Base-by-base conservation (phyloP, 495 filamentous ascomycete genomes). In the Aspergillus avenaceus region DNA sequence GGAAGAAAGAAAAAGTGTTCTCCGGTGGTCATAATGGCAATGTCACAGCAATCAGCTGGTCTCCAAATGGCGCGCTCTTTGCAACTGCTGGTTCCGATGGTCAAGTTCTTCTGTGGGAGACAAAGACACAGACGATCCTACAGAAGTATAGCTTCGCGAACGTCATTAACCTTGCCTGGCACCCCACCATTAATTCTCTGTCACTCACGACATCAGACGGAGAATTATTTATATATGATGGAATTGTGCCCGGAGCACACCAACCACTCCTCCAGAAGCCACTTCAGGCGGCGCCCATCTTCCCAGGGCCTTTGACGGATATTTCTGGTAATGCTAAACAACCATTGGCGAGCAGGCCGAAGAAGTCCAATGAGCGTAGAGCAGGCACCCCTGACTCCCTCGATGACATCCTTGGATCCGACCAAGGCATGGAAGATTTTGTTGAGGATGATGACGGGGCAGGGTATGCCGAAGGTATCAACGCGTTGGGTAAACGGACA, bases 361-460 rank as follows among this genome's bases (percentile, higher is more conserved):
- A 82, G 56, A 72, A 79, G 40, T 55, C 57, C 49, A 69, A 53
- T 49, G 70, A 66, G 64, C 68, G 45, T 64, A 75, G 48, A 48
- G 57, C 65, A 37, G 74, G 74, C 5, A 74, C 76, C 4, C 77
- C 74, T 0, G 80, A 85, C 52, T 80, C 81, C 5, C 58, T 86
- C 8, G 84, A 85, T 62, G 80, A 81, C 49, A 72, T 82, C 16
- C 63, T 80, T 2, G 76, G 71, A 16, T 65, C 63, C 1, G 67
- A 69, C 48, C 72, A 74, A 18, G 76, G 73, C 5, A 75, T 86
- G 55, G 86, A 86, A 26, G 90, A 87, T 57, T 98, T 97, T 61
- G 85, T 98, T 2, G 84, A 87, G 1, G 92, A 98, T 65, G 93
- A 98, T 56, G 93, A 98, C 60, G 91, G 89, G n/a, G 90, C 87